Evolutionary conservation across 2,329 filamentous ascomycete species (phyloP), one percentile per base, ranked within the genome.

Genomic region (Fonsecaea pugnacius): DNA sequence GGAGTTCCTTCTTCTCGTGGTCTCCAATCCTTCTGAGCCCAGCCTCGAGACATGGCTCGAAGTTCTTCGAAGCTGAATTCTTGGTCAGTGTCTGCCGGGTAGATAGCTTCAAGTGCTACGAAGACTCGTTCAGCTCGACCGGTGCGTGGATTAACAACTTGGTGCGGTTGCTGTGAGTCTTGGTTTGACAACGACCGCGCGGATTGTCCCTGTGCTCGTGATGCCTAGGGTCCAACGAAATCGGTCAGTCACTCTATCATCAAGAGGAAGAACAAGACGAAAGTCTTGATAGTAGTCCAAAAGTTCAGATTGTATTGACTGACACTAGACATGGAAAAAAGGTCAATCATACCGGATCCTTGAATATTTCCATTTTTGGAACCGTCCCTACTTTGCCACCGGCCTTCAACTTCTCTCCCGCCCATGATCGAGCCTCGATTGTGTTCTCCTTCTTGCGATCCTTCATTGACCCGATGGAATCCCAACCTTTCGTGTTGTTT

Each of bases 381-480:
- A 84, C 85, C 35, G 84, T 87, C 50, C 83, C 86, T 79, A 91
- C 91, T 80, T 91, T 95, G 72, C 92, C 94, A 48, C 91, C 92
- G 2, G 87, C 90, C 77, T 94, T 91, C 71, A 99, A 79, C 46
- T 91, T 97, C 80, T 98, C 92, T 30, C 95, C 95, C 10, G 83
- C 90, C 95, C 93, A 97, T 21, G 94, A 92, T 74, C 90, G 93
- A 10, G 93, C 87, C 75, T 94, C 92, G 70, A 93, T 81, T 6
- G 84, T 83, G 73, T 99, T 99, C 77, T 99, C 95, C 83, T 98
- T 99, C 82, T 91, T 96, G 56, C 95, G 86, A 66, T 96, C 91
- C 57, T 88, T 85, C 65, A 97, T 79, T 1, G 92, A 92, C 33
- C 91, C 93, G 73, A 99, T 96, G 67, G 83, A 94, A 69, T 97